These are phyloP conservation scores for Apiospora saccharicola DNA, from an alignment of 2,329 filamentous ascomycete species.

Conservation along the genomic window DNA sequence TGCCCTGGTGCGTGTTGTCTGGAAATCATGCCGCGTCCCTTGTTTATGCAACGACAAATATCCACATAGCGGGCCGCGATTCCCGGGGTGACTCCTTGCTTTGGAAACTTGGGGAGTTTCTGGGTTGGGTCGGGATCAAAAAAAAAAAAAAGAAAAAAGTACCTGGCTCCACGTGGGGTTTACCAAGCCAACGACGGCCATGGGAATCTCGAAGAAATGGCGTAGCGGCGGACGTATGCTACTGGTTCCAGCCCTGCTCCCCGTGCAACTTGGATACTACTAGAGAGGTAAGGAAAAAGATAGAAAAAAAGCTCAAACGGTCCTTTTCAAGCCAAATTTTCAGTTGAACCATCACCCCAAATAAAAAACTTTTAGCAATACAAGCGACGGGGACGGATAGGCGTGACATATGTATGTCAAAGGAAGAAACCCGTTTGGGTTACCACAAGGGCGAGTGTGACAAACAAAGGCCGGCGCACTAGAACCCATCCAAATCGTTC, in stretches of 20 bases:
- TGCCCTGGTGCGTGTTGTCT: too few relatives aligned
- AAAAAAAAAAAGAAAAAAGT: neutral
- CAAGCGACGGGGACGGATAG: neutral
- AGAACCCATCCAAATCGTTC: neutral
- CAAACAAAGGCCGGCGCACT: neutral
- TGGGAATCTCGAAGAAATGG: neutral
- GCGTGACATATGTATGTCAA: neutral
- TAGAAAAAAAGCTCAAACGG: neutral
- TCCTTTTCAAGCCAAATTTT: neutral
- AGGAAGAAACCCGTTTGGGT: neutral
- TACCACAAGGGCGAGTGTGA: neutral
- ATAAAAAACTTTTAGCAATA: neutral
- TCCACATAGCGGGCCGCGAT: neutral
- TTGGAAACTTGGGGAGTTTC: neutral
- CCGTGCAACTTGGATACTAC: neutral
- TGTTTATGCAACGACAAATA: neutral
- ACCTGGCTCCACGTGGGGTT: neutral
- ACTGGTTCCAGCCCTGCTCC: neutral
- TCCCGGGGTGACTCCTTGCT: neutral
- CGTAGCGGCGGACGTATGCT: neutral
- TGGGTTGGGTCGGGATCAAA: neutral
- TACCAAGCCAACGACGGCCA: neutral
- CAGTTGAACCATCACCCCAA: neutral
- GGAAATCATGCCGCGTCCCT: neutral
- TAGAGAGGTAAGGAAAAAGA: neutral